Conservation (phyloP, 768 basidiomycete species). For the Xerocomellus amylosporus region DNA sequence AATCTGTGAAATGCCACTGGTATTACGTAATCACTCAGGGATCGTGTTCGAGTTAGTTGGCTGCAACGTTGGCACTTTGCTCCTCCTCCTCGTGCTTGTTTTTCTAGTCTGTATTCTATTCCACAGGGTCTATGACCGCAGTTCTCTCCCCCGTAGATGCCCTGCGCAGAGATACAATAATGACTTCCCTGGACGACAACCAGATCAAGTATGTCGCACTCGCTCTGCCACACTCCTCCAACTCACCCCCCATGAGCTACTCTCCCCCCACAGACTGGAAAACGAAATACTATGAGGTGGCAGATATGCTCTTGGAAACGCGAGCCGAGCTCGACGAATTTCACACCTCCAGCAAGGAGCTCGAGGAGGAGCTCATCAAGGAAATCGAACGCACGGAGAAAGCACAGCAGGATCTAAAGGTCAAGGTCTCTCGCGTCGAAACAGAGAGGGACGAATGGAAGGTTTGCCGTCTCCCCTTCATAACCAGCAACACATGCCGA, state of each 20-base stretch:
- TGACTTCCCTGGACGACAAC: constrained; percentile 62
- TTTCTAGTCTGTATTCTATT: constrained; percentile 24
- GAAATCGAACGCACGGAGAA: constrained; percentile 88
- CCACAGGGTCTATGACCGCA: constrained; percentile 50
- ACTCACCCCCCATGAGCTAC: constrained; percentile 42
- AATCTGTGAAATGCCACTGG: constrained; percentile 38
- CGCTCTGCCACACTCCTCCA: constrained; percentile 11
- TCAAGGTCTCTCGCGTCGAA: constrained; percentile 68
- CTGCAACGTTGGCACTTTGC: constrained; percentile 8
- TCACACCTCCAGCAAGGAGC: constrained; percentile 81
- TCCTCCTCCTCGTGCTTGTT: constrained; percentile 11
- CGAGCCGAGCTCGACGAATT: constrained; percentile 85
- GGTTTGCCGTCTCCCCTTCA: constrained; percentile 44
- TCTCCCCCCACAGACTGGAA: constrained; percentile 69
- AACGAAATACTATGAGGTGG: constrained; percentile 75
- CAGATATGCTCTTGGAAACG: constrained; percentile 82
- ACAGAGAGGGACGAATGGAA: constrained; percentile 90
- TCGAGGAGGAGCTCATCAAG: constrained; percentile 89
- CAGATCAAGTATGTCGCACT: constrained; percentile 49
- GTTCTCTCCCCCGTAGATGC: constrained; percentile 60
- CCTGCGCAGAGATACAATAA: constrained; percentile 56
- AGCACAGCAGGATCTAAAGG: constrained; percentile 74
- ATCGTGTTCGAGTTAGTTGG: constrained; percentile 10
- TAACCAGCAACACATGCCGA: neutral
- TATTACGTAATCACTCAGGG: constrained; percentile 24